Base-by-base conservation (phyloP, 129 eudicot species). In the Tagetes patula region DNA sequence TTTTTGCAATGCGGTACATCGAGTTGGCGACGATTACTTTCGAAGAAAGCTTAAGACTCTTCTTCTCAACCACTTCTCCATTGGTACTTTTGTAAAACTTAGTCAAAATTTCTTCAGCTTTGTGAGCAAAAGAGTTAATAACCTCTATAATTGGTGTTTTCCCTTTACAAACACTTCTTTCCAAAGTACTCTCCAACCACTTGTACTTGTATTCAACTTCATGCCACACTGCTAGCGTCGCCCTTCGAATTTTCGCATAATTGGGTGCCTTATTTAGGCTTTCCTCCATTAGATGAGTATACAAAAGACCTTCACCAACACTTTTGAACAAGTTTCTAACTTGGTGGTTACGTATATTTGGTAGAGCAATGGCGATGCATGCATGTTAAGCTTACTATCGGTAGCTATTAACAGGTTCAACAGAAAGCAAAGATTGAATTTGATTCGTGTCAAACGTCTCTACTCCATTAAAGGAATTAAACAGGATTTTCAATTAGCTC, bases 301-400 rank as follows among this genome's bases (percentile, higher is more conserved):
- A 43, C 8, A 31, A 30, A 42, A 67, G 41, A 67, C 71, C 55
- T 45, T 67, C 55, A 67, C 55, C 55, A 31, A 45, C 71, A 67
- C 56, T 30, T 42, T 30, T 67, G 9, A 67, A 0, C 71, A 67
- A 45, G 30, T 46, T 27, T 10, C 31, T 8, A 43, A 67, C 54
- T 9, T 0, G 30, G 10, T 30, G 39, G 9, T 43, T 1, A 4
- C 0, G 39, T 20, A 66, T 66, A 66, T 27, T 10, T 3, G 40
- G 71, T 3, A 66, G 20, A 40, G 39, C 14, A 66, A 30, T 1
- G 0, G 71, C 71, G 8, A 66, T 43, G n/a, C 71, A 66, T 43
- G 71, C 71, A 66, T 43, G 71, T 66, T 66, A 66, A 66, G 40
- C 12, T 66, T 31, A 66, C 8, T 66, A 43, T 43, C 10, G 71